Conservation (phyloP, 495 filamentous ascomycete species). For the Aspergillus heteromorphus region DNA sequence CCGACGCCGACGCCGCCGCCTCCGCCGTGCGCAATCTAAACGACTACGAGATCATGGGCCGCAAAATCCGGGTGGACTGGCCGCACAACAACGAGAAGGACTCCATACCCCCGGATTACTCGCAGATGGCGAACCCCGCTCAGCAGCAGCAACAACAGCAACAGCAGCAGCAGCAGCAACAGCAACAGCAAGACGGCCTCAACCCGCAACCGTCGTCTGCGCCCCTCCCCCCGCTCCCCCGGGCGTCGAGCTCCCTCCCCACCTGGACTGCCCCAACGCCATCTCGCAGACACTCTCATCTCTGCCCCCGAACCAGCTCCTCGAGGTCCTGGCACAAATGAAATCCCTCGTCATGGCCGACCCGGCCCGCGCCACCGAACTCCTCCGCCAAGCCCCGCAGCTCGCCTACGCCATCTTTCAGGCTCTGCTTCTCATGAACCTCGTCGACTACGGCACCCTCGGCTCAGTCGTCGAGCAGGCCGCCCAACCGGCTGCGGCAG, state of each 20-base stretch:
- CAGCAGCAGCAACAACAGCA: background rate
- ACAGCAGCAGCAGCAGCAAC: slow-evolving; percentile 7
- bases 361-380: slow-evolving; percentile 77
- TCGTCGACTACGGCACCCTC: slow-evolving; percentile 67
- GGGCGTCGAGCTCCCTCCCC: slow-evolving; percentile 74
- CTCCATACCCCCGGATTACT: slow-evolving; percentile 54
- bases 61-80: slow-evolving; percentile 91
- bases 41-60: slow-evolving; percentile 91
- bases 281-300: slow-evolving; percentile 85
- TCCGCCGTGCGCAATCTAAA: slow-evolving; percentile 95
- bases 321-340: slow-evolving; percentile 94
- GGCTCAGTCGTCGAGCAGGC: slow-evolving; percentile 54
- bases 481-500: slow-evolving; percentile 31
- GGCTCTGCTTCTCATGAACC: slow-evolving; percentile 82
- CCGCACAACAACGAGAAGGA: slow-evolving; percentile 83
- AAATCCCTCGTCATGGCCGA: slow-evolving; percentile 78
- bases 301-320: slow-evolving; percentile 79
- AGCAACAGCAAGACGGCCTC: slow-evolving; percentile 21
- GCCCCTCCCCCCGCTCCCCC: slow-evolving; percentile 74
- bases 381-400: slow-evolving; percentile 85
- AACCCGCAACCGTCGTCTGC: slow-evolving; percentile 30
- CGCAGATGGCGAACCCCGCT: background rate
- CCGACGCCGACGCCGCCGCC: slow-evolving; percentile 83
- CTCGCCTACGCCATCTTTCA: slow-evolving; percentile 96
- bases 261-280: slow-evolving; percentile 78